A percentile compares a stretch with the other conserved stretches of the same genome.
Evolutionary conservation across 345 rosid genomes (phyloP).

Genomic region (Moringa oleifera): DNA sequence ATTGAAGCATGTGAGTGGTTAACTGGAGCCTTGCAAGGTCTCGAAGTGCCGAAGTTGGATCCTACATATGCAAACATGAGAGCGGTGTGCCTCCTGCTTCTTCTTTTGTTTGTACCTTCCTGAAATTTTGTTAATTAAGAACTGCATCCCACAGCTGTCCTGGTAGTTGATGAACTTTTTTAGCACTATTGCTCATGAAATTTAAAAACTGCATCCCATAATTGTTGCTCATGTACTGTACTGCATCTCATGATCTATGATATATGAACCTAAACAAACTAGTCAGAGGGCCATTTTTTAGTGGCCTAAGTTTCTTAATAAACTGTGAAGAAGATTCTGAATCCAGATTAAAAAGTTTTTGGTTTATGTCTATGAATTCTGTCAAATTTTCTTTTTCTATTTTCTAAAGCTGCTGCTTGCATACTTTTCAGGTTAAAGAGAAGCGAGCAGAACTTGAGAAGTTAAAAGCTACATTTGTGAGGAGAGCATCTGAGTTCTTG

Average conservation of each 20-base stretch:
- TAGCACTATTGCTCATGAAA: not conserved
- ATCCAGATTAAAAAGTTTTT: not conserved
- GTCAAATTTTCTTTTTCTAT: not conserved
- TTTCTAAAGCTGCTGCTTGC: not conserved
- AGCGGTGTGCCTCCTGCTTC: conserved; percentile 55
- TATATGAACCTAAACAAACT: not conserved
- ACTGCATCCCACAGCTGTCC: not conserved
- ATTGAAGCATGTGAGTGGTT: conserved; percentile 99
- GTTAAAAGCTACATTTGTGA: conserved; percentile 72
- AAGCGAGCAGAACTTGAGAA: conserved; percentile 81
- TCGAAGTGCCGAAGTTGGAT: conserved; percentile 83
- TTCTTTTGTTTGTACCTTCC: not conserved
- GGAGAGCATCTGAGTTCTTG: conserved; percentile 94
- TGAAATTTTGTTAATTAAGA: not conserved
- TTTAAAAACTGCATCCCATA: too few species aligned
- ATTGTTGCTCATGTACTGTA: too few species aligned
- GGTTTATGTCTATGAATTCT: not conserved
- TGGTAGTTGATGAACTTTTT: not conserved
- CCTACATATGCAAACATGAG: conserved; percentile 72
- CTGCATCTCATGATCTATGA: too few species aligned
- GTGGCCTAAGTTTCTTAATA: not conserved
- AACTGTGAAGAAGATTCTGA: not conserved
- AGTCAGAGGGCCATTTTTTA: not conserved
- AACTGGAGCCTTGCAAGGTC: conserved; percentile 69
- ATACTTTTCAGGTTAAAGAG: conserved; percentile 66